Conservation (phyloP, 2,329 filamentous ascomycete genomes). For the Nemania sp. region DNA sequence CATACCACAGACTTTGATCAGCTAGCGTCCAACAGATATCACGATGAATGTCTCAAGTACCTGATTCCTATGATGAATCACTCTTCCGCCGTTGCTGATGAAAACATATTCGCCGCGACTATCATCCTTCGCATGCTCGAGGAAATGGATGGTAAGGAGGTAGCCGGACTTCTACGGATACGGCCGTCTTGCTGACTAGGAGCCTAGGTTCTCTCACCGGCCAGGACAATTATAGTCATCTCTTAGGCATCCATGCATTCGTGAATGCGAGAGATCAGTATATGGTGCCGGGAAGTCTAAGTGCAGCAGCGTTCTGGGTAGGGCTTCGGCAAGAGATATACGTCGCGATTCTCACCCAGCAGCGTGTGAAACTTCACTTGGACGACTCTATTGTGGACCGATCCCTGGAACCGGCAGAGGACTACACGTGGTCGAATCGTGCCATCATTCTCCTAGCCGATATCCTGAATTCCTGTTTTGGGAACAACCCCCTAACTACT, state of each 20-base stretch:
- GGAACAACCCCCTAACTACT: conserved; percentile 43
- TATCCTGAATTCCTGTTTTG: conserved; percentile 66
- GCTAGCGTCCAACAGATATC: conserved; percentile 56
- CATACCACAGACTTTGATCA: conserved; percentile 53
- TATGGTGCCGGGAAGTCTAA: conserved; percentile 48
- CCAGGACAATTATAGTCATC: conserved; percentile 52
- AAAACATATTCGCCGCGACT: conserved; percentile 57
- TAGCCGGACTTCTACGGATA: conserved; percentile 5
- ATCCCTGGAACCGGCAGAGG: conserved; percentile 52
- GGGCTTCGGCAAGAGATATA: conserved; percentile 64
- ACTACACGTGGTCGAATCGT: conserved; percentile 63
- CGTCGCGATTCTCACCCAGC: conserved; percentile 54
- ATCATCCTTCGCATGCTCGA: conserved; percentile 59
- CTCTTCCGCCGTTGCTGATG: conserved; percentile 48
- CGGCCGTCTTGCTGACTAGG: conserved; percentile 29
- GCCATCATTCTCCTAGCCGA: conserved; percentile 67
- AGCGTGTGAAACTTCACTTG: conserved; percentile 54
- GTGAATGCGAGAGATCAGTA: conserved; percentile 49
- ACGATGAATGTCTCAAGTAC: conserved; percentile 56
- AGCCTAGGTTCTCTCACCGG: conserved; percentile 47
- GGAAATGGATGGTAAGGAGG: conserved; percentile 46
- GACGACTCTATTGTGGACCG: conserved; percentile 56
- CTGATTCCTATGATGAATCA: conserved; percentile 53
- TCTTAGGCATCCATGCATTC: conserved; percentile 52
- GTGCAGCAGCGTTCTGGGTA: conserved; percentile 61